Evolutionary conservation across 2,329 filamentous ascomycete species (phyloP), one percentile per base, ranked within the genome.

Genomic region (Westerdykella aurantiaca): DNA sequence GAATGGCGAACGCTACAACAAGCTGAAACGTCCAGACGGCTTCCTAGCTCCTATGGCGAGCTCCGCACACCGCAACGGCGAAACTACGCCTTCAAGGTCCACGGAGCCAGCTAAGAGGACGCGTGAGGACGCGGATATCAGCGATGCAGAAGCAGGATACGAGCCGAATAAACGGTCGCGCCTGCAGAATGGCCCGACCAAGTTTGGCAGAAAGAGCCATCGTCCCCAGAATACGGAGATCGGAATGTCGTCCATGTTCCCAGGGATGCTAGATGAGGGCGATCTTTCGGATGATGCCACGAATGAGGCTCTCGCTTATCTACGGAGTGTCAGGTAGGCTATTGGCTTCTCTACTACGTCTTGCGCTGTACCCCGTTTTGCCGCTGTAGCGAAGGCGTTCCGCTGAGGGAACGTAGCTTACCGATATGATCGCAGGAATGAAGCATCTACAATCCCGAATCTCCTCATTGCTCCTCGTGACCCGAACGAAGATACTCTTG

Each of bases 401-500:
- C 23, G 38, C 45, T 46, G 41, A 49, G 45, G 23, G 39, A 42
- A 44, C 45, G 49, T 42, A 49, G 47, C 50, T 58, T 48, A 49
- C 39, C 40, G 46, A 16, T 49, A 42, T 44, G 51, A 46, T 23
- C 55, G 48, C 68, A 93, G 87, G 70, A 77, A 80, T 53, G 82
- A 94, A 78, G 87, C 87, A n/a, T 80, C 73, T 47, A 69, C 74
- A 9, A 83, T 94, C 29, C 88, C 88, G 1, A 77, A 83, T 52
- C 70, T 93, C 10, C 76, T 93, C 41, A 77, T 81, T 37, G 85
- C 69, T 55, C 45, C 61, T 12, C 46, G 53, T 34, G 53, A 61
- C 34, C 18, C 47, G 16, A 37, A 44, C 6, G 40, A 51, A 13
- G 39, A 38, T 31, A 41, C 46, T 18, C 9, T 17, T 21, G 59